Percentiles rank a stretch among this genome's conserved stretches.
phyloP scores from a whole-genome alignment of 352 stramenopile genomes.

The Globisporangium acanthophoron region DNA sequence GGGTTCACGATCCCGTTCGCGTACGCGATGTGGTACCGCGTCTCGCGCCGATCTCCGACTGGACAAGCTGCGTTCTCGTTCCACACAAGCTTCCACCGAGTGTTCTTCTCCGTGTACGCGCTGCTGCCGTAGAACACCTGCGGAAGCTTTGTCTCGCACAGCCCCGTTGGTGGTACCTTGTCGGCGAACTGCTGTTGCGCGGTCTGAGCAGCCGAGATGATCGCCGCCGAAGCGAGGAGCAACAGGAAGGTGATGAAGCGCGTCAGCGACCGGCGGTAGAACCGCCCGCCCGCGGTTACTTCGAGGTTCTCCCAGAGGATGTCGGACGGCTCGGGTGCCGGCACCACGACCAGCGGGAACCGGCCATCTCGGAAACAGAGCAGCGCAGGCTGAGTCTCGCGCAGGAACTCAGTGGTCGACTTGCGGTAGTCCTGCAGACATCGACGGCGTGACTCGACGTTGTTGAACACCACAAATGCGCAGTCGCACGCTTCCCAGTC shows the following conservation, averaged over 20 bases:
- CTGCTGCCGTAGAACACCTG: conserved; percentile 53
- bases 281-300: conserved; percentile 44
- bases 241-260: conserved; percentile 71
- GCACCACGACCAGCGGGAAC: conserved; percentile 36
- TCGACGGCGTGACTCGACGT: conserved; percentile 65
- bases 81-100: conserved; percentile 54
- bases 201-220: conserved; percentile 76
- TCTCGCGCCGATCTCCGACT: conserved; percentile 17
- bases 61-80: conserved; percentile 40
- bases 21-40: conserved; percentile 58
- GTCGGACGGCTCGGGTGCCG: conserved; percentile 75
- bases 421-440: conserved; percentile 77
- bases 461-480: conserved; percentile 87
- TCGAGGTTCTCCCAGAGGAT: conserved; percentile 88
- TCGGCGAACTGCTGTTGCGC: conserved; percentile 62
- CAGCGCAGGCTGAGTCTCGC: conserved; percentile 42
- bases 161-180: conserved; percentile 47
- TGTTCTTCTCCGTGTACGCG: conserved; percentile 22
- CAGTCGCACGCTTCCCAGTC: conserved; percentile 62
- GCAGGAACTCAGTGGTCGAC: conserved; percentile 32
- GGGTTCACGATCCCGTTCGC: conserved; percentile 42
- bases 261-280: conserved; percentile 59
- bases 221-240: conserved; percentile 55
- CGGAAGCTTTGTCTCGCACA: conserved; percentile 54
- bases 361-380: conserved; percentile 52